Base-by-base conservation (phyloP, 768 basidiomycete genomes). In the Pisolithus orientalis region DNA sequence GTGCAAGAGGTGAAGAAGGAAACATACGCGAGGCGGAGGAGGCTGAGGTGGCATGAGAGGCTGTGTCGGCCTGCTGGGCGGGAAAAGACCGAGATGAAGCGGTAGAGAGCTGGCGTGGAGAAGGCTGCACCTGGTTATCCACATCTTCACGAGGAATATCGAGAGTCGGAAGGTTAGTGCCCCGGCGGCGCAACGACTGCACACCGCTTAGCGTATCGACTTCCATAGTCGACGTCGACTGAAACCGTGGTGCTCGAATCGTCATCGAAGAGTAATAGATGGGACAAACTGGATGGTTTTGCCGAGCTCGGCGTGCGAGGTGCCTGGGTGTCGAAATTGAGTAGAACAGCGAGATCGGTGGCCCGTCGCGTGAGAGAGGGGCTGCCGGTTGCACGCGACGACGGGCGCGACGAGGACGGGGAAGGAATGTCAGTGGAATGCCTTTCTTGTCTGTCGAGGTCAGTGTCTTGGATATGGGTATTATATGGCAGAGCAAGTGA, bases 261-360 rank as follows among this genome's bases (percentile, higher is more conserved):
- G 37, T 70, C 68, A 25, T 62, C 57, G 7, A 61, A 65, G 31
- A 67, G 62, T 5, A 75, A 58, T 21, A 75, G 59, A 55, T 75
- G 74, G 1, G 74, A 72, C 54, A 75, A 58, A 43, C 74, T 74
- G 34, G 81, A 79, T 39, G 78, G 68, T 9, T 63, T 64, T 40
- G 72, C 67, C 39, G 70, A 67, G 55, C 50, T 62, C 59, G 63
- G 59, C 57, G 71, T 60, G 60, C 70, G 53, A 58, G 67, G 70
- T 21, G 70, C 68, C 44, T 65, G 70, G n/a, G 77, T 67, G 55
- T 78, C 78, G 55, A 78, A 75, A 71, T 90, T 89, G 68, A 90
- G 82, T 25, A 90, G 76, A 40, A 84, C 80, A 39, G 87, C 78
- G n/a, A 90, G 77, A 70, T 85, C 83, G 28, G 87, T 90, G 8